Evolutionary conservation across 1,284 basidiomycete genomes (phyloP).

Genomic region (Cryptococcus sp.): DNA sequence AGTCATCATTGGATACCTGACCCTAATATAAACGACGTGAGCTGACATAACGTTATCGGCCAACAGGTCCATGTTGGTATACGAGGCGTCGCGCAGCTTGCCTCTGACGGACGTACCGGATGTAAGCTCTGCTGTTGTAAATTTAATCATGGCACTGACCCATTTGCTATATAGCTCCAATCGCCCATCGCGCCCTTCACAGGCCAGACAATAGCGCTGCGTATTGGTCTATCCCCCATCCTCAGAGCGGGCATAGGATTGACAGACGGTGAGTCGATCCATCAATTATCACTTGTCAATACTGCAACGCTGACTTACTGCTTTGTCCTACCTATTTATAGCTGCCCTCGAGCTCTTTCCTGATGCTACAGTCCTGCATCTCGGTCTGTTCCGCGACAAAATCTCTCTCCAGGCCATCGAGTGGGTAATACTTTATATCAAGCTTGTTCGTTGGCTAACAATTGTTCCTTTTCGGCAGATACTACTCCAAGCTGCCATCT

Average conservation of each 20-base stretch:
- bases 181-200: slow-evolving; percentile 53
- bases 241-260: slow-evolving; percentile 92
- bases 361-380: slow-evolving; percentile 83
- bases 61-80: slow-evolving; percentile 41
- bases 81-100: slow-evolving; percentile 36
- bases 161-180: slow-evolving; percentile 36
- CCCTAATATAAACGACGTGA: neutral
- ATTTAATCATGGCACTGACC: neutral
- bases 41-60: neutral
- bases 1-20: neutral
- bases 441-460: slow-evolving; percentile 10
- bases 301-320: neutral
- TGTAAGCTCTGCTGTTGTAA: slow-evolving; percentile 24
- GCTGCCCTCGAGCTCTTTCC: slow-evolving; percentile 77
- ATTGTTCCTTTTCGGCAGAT: slow-evolving; percentile 52
- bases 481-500: slow-evolving; percentile 88
- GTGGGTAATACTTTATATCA: slow-evolving; percentile 55
- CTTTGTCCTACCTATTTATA: slow-evolving; percentile 12
- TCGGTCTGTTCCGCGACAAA: slow-evolving; percentile 85
- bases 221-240: slow-evolving; percentile 85
- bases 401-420: slow-evolving; percentile 88
- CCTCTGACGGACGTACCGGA: slow-evolving; percentile 40
- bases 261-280: slow-evolving; percentile 65
- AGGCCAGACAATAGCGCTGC: slow-evolving; percentile 55
- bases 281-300: neutral